Evolutionary conservation across 176 grass and related monocot species (phyloP).

Genomic region (Coix lacrymajobi): DNA sequence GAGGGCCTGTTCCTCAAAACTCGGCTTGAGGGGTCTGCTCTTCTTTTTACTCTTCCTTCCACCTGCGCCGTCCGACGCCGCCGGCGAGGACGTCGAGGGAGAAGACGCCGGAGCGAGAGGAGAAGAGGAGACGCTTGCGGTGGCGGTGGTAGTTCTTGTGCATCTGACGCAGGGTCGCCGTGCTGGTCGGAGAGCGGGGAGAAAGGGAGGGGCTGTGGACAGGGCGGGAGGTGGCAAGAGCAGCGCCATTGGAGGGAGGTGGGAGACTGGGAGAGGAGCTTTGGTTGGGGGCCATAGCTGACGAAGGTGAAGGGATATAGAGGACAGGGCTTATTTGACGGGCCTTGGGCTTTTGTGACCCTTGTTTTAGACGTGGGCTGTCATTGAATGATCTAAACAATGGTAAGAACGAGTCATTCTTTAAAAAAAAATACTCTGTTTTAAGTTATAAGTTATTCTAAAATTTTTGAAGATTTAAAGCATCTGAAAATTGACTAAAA

Average conservation of each 20-base stretch:
- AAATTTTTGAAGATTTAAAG: too few species aligned
- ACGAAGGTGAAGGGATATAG: slow-evolving; percentile 5
- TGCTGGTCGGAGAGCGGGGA: not conserved
- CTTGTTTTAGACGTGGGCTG: not conserved
- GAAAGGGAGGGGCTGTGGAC: slow-evolving; percentile 16
- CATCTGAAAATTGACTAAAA: too few species aligned
- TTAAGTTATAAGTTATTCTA: too few species aligned
- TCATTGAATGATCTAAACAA: not conserved
- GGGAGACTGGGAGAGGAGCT: not conserved
- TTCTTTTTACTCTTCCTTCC: slow-evolving; percentile 36
- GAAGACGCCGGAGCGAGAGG: not conserved
- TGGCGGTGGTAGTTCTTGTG: not conserved
- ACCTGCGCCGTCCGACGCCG: not conserved
- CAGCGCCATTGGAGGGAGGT: slow-evolving; percentile 32
- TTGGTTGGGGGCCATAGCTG: too few species aligned
- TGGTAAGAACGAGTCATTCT: too few species aligned
- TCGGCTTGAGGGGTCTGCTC: slow-evolving; percentile 50
- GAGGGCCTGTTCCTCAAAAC: slow-evolving; percentile 61
- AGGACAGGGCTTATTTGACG: not conserved
- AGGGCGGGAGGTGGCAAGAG: slow-evolving; percentile 5
- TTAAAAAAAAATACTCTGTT: too few species aligned
- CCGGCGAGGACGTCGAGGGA: slow-evolving; percentile 11
- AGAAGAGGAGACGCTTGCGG: not conserved
- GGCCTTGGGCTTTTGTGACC: not conserved
- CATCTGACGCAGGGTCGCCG: not conserved